Conservation (phyloP, 768 basidiomycete species). For the Lyophyllum semitale region DNA sequence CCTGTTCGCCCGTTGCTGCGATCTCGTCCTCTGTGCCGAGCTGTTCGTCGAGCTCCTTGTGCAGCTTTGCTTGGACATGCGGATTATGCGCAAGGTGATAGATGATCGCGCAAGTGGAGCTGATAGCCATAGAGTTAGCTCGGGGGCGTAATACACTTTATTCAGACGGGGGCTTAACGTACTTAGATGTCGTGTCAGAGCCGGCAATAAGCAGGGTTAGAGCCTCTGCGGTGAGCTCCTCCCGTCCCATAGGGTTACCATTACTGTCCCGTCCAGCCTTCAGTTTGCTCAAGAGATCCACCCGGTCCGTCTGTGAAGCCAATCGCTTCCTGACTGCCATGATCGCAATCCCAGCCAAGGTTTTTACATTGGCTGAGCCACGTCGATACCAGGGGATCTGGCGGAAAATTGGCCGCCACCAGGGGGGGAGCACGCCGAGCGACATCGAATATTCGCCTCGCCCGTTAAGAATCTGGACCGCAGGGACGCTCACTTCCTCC, state of each 20-base stretch:
- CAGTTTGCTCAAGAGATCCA: slow-evolving; percentile 81
- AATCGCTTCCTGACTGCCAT: slow-evolving; percentile 81
- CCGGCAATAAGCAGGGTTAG: slow-evolving; percentile 86
- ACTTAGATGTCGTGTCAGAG: slow-evolving; percentile 94
- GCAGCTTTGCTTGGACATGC: slow-evolving; percentile 66
- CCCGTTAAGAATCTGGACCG: slow-evolving; percentile 83
- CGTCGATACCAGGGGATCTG: slow-evolving; percentile 77
- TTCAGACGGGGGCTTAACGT: slow-evolving; percentile 19
- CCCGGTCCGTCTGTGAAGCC: slow-evolving; percentile 65
- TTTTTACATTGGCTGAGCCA: slow-evolving; percentile 66
- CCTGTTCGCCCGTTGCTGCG: slow-evolving; percentile 63
- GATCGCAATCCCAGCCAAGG: slow-evolving; percentile 78
- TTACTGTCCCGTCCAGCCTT: slow-evolving; percentile 74
- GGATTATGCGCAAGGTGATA: slow-evolving; percentile 80
- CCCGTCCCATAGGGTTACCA: slow-evolving; percentile 80
- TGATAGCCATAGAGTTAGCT: slow-evolving; percentile 23
- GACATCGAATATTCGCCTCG: slow-evolving; percentile 87
- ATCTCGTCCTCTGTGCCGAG: slow-evolving; percentile 56
- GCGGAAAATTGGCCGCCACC: slow-evolving; percentile 65
- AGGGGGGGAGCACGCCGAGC: slow-evolving; percentile 75
- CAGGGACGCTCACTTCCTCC: slow-evolving; percentile 65
- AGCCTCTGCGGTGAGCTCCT: slow-evolving; percentile 88
- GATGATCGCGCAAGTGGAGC: slow-evolving; percentile 88
- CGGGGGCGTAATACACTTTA: background rate
- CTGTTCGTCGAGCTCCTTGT: slow-evolving; percentile 72